A percentile compares a stretch with the other conserved stretches of the same genome.
phyloP scores from a whole-genome alignment of 768 basidiomycete genomes.

The Mycena rosella region DNA sequence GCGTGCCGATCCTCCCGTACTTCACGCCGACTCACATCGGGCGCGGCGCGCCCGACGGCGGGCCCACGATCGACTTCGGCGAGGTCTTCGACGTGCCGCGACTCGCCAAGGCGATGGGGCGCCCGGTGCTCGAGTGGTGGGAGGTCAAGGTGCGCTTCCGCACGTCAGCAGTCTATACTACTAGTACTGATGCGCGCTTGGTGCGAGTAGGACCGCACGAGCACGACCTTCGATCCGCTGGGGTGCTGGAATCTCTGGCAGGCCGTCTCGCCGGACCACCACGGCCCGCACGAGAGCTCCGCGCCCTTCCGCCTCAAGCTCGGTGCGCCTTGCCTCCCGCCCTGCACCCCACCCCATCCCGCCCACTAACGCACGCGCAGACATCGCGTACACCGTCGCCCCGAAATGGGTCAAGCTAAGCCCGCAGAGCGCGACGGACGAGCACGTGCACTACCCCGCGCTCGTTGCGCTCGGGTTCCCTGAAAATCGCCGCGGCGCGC shows the following conservation, averaged over 20 bases:
- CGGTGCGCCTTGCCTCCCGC: constrained; percentile 5
- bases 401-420: constrained; percentile 40
- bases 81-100: constrained; percentile 52
- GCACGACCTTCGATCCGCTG: constrained; percentile 24
- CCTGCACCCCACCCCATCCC: no score
- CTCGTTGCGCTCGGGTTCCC: constrained; percentile 41
- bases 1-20: constrained; percentile 50
- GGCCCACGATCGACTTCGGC: constrained; percentile 39
- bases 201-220: constrained; percentile 37
- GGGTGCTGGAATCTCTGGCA: constrained; percentile 36
- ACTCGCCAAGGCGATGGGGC: constrained; percentile 42
- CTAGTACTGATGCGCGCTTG: no score
- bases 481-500: constrained; percentile 11
- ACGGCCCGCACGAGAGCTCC: constrained; percentile 22
- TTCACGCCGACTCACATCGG: constrained; percentile 43
- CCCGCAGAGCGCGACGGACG: constrained; percentile 25
- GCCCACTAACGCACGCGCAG: constrained; percentile 11
- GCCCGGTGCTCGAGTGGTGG: constrained; percentile 52
- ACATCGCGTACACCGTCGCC: constrained; percentile 41
- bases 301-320: constrained; percentile 20
- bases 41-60: not conserved
- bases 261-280: constrained; percentile 1
- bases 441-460: constrained; percentile 37
- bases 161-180: not conserved
- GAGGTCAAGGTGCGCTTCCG: constrained; percentile 46